These are phyloP conservation scores for barrel medic (Medicago truncatula) DNA, from an alignment of 306 rosid species.

Conservation along the genomic window MtrunA17r5.0-ANR NC_053046.1:15555001-15555500, in stretches of 20 bases:
- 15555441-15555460: constrained; percentile 67
- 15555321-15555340: constrained; percentile 55
- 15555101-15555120: constrained; percentile 53
- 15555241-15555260: constrained; percentile 70
- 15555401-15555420: not conserved
- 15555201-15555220: constrained; percentile 62
- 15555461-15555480: constrained; percentile 77
- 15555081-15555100: constrained; percentile 53
- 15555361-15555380: constrained; percentile 70
- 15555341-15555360: constrained; percentile 75
- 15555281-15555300: constrained; percentile 70
- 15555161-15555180: constrained; percentile 77
- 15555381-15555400: not conserved
- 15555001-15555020: constrained; percentile 51
- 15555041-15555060: constrained; percentile 27
- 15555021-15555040: not conserved
- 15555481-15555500: constrained; percentile 51
- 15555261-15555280: constrained; percentile 69
- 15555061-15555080: constrained; percentile 66
- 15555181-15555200: constrained; percentile 57
- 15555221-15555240: constrained; percentile 80
- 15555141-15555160: constrained; percentile 77
- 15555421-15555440: constrained; percentile 42
- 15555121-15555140: constrained; percentile 61
- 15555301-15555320: constrained; percentile 65